Evolutionary conservation across 2,329 filamentous ascomycete species (phyloP), one percentile per base, ranked within the genome.

Genomic region (Fusarium sp.): DNA sequence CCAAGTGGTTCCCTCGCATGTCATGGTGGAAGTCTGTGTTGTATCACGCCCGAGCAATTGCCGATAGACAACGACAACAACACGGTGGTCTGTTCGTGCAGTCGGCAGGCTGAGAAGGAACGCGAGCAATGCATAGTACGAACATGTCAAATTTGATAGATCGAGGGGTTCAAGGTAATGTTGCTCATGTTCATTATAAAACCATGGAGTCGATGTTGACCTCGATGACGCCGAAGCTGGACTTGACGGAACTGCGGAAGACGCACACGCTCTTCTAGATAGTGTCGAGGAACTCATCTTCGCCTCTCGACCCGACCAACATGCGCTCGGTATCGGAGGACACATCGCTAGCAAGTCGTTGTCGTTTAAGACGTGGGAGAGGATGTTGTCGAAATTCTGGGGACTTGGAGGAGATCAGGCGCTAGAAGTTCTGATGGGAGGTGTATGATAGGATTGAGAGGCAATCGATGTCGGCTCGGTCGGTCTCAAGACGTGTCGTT

Each of bases 231-330:
- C 11, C n/a, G 10, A 44, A 24, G n/a, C 15, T 11, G 41, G 41
- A 17, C 0, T 24, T 44, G 39, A 42, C 6, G 14, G 10, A 44
- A 15, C 6, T 24, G n/a, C 41, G 14, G 0, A 17, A 17, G 6
- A 17, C 15, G 6, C 11, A 24, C 14, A 42, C 15, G 41, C 9
- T n/a, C 14, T 7, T 15, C 22, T n/a, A 14, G 14, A 11, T 8
- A 42, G 22, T 17, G 9, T 42, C 14, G 7, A 24, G n/a, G 2
- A 11, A 17, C 6, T 11, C 15, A 3, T 5, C 6, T 10, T 24
- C 14, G 4, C 0, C 10, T 15, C n/a, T 24, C 9, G 15, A 3
- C 14, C 14, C 14, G 6, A 9, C 3, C 0, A 44, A 44, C n/a
- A 24, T 24, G 10, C 10, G 15, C n/a, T 44, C n/a, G 15, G n/a